Evolutionary conservation across 768 basidiomycete genomes (phyloP).

Genomic region (Podaxis carcinomalis): DNA sequence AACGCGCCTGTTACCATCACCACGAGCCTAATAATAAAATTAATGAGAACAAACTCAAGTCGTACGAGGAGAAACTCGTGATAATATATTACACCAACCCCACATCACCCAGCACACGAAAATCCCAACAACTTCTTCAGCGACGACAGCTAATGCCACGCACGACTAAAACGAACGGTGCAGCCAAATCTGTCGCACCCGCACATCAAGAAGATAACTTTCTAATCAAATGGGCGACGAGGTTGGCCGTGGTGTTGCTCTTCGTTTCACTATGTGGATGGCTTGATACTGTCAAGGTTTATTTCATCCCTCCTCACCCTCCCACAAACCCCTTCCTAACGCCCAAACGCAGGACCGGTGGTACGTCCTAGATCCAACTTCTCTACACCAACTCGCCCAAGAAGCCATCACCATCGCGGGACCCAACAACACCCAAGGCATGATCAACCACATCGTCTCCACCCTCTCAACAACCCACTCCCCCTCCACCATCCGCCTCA

Average conservation of each 20-base stretch:
- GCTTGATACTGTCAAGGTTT: constrained; percentile 64
- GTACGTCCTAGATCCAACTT: constrained; percentile 78
- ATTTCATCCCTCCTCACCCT: constrained; percentile 10
- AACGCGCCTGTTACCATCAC: neutral
- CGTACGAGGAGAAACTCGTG: neutral
- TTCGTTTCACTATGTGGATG: constrained; percentile 39
- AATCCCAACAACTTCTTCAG: neutral
- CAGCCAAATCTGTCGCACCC: constrained; percentile 1
- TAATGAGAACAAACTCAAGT: neutral
- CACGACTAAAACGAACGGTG: constrained; percentile 8
- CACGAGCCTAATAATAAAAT: neutral
- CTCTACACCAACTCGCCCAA: constrained; percentile 69
- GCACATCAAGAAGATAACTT: constrained; percentile 11
- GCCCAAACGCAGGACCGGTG: constrained; percentile 59
- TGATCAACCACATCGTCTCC: constrained; percentile 77
- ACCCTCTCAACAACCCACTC: constrained; percentile 52
- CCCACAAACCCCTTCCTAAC: neutral
- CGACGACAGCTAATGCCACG: neutral
- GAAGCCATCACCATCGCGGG: constrained; percentile 60
- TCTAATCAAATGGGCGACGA: constrained; percentile 32
- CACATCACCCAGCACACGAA: neutral
- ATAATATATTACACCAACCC: neutral
- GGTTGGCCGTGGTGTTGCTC: constrained; percentile 27
- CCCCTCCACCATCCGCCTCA: constrained; percentile 60
- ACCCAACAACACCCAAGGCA: constrained; percentile 60